Conservation (phyloP, 176 grass and related monocot species). For the Phoenix roebelenii region DNA sequence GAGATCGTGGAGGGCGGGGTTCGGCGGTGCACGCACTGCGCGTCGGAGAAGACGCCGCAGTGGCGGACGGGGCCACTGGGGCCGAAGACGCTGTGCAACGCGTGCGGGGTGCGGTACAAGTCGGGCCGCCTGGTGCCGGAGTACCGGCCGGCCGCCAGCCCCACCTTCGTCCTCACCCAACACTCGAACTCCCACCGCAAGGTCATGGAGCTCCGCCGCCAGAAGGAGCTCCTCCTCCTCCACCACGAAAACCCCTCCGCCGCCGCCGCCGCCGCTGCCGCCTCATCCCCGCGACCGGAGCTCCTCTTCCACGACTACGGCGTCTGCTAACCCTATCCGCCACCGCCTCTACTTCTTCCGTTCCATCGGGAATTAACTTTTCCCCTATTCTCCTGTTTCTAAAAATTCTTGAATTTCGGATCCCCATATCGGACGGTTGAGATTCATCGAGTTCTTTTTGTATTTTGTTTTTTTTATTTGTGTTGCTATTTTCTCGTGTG, state of each 20-base stretch:
- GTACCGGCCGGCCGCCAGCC: conserved; percentile 89
- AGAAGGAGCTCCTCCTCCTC: conserved; percentile 70
- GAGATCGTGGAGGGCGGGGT: conserved; percentile 25
- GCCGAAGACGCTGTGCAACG: conserved; percentile 5
- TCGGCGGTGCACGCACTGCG: conserved; percentile 94
- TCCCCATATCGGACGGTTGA: no score
- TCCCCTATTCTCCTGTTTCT: not conserved
- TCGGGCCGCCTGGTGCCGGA: conserved; percentile 51
- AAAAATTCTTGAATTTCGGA: not conserved
- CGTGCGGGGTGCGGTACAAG: not conserved
- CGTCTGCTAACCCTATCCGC: not conserved
- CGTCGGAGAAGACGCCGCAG: conserved; percentile 98
- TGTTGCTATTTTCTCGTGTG: not conserved
- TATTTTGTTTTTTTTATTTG: no score
- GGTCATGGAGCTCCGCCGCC: conserved; percentile 95
- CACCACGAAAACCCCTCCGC: conserved; percentile 43
- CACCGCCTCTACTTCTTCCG: not conserved
- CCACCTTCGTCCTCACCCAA: conserved; percentile 92
- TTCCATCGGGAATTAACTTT: not conserved
- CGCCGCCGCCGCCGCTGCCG: not conserved
- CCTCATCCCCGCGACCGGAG: conserved; percentile 34
- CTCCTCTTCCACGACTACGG: conserved; percentile 40
- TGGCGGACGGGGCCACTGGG: conserved; percentile 92
- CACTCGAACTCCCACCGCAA: conserved; percentile 99
- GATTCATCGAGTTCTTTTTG: no score